Conservation (phyloP, 495 filamentous ascomycete species). For the Penicillium canescens region DNA sequence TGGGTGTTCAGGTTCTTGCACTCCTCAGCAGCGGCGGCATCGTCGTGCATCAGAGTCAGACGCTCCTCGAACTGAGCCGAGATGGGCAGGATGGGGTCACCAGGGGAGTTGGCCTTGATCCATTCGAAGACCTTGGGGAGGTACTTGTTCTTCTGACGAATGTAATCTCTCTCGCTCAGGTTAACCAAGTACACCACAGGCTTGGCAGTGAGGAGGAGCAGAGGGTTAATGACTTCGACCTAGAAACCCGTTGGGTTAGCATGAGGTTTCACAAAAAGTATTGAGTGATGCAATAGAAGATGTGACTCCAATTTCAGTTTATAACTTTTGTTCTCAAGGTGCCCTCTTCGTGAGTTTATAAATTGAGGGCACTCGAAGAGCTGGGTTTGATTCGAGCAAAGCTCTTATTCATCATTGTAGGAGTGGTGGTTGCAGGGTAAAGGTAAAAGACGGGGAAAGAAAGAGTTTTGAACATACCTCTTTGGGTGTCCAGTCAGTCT, state of each 20-base stretch:
- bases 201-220: conserved; percentile 94
- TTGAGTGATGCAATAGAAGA: conserved; percentile 8
- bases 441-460: conserved; percentile 11
- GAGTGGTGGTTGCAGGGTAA: conserved; percentile 4
- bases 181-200: conserved; percentile 98
- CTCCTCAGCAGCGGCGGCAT: conserved; percentile 80
- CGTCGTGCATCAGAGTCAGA: conserved; percentile 72
- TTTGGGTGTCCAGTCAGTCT: conserved; percentile 86
- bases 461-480: conserved; percentile 69
- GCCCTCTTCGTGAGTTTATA: conserved; percentile 67
- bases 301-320: conserved; percentile 46
- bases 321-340: conserved; percentile 76
- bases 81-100: conserved; percentile 89
- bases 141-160: conserved; percentile 99
- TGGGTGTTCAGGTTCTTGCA: conserved; percentile 86
- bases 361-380: conserved; percentile 85
- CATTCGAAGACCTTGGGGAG: conserved; percentile 88
- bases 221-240: conserved; percentile 97
- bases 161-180: conserved; percentile 94
- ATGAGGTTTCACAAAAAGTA: conserved; percentile 27
- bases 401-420: conserved; percentile 95
- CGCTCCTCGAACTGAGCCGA: conserved; percentile 93
- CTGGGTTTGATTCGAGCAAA: conserved; percentile 98
- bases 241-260: conserved; percentile 40
- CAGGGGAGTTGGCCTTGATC: conserved; percentile 85